A percentile compares a stretch with the other conserved stretches of the same genome.
phyloP scores from a whole-genome alignment of 192 early-diverging fungal species.

The Coemansia sp. region DNA sequence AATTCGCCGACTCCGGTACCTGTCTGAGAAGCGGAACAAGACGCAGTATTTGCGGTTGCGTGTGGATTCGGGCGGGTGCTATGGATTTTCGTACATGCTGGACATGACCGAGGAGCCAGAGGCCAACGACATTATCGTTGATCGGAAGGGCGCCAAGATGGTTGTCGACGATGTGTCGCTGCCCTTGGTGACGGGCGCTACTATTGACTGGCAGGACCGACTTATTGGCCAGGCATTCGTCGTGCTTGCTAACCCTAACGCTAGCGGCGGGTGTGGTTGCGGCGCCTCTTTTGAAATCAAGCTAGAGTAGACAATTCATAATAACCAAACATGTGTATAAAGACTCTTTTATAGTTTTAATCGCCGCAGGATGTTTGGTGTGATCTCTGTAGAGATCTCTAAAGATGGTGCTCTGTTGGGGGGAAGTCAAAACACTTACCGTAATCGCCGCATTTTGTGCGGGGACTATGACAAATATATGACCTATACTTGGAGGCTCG shows the following conservation, averaged over 20 bases:
- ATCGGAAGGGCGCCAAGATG: slow-evolving; percentile 70
- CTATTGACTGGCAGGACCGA: slow-evolving; percentile 77
- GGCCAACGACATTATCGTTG: slow-evolving; percentile 74
- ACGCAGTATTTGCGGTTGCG: slow-evolving; percentile 68
- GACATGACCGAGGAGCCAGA: slow-evolving; percentile 69
- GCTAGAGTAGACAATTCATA: slow-evolving; percentile 37
- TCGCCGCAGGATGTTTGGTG: neutral
- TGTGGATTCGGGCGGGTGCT: slow-evolving; percentile 87
- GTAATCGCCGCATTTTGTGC: neutral
- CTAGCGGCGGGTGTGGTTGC: slow-evolving; percentile 71
- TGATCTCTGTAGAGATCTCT: slow-evolving; percentile 2
- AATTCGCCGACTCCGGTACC: slow-evolving; percentile 37
- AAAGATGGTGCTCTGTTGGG: neutral
- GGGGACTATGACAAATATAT: neutral
- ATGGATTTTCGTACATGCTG: slow-evolving; percentile 85
- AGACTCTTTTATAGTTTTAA: neutral
- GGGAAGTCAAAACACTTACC: neutral
- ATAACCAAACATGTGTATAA: neutral
- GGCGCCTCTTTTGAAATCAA: slow-evolving; percentile 72
- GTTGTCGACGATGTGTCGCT: slow-evolving; percentile 75
- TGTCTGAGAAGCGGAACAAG: slow-evolving; percentile 42
- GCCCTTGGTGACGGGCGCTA: slow-evolving; percentile 73
- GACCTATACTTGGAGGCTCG: neutral
- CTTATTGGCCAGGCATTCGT: slow-evolving; percentile 81
- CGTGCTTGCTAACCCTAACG: slow-evolving; percentile 76